Evolutionary conservation across 805 yeast species (phyloP), one percentile per base, ranked within the genome.

Genomic region (Wickerhamiella kurtzmanii): DNA sequence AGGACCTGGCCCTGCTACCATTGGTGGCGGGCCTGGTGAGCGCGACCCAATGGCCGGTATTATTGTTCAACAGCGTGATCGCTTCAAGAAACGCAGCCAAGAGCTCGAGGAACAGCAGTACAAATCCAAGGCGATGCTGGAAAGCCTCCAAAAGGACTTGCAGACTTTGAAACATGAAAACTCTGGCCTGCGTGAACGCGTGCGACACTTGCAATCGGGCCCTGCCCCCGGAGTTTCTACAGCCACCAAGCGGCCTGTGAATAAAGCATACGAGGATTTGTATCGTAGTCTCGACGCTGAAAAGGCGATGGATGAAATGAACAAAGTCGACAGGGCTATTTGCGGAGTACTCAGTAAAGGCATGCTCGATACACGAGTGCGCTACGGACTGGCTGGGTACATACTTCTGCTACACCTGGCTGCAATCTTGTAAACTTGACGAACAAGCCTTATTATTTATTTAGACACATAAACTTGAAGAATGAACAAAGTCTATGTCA

Each of bases 1-100:
- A 15, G 44, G 44, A 17, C 56, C 56, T 44, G 59, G 59, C 35
- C 20, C 28, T 13, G n/a, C 21, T 64, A 64, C 43, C 57, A 50
- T 57, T 56, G 54, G 47, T 40, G 21, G 52, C 38, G 47, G 37
- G 13, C 44, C 47, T n/a, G 46, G 20, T 17, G 21, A 50, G 9
- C 59, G 37, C 2, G 46, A 47, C 20, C 11, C 73, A 78, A 3
- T 88, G 22, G 64, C 89, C 44, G 94, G 94, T 1, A 86, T 89
- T 45, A 77, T 92, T 22, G 87, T 96, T 13, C 88, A 89, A 59
- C 98, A 89, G 66, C 77, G 98, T 61, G 98, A 89, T 63, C 70
- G 98, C 52, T 87, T 88, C 69, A 78, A 94, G 56, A 73, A 76
- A n/a, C 73, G 86, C 46, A 85, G 82, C 57, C 75, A 74, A 48